Percentiles rank a stretch among this genome's conserved stretches.
Conservation (phyloP, 139 green algal genomes). For the Edaphochlamys debaryana region DNA sequence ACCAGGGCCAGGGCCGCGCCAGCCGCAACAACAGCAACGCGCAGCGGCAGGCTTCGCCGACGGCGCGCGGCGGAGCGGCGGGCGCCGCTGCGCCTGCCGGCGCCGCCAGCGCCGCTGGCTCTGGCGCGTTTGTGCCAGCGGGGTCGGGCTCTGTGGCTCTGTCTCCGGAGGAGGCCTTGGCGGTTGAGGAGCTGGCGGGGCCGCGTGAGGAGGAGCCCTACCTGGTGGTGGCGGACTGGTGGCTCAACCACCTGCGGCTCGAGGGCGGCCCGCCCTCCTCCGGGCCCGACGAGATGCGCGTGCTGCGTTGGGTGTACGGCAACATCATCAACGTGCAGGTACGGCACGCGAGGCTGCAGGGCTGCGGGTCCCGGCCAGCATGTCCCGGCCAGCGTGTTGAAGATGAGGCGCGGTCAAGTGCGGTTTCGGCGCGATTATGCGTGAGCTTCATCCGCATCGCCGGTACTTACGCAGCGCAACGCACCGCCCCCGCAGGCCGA, state of each 20-base stretch:
- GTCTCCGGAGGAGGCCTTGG: neutral
- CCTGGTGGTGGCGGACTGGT: constrained; percentile 67
- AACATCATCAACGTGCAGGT: constrained; percentile 63
- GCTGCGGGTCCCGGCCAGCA: neutral
- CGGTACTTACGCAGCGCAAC: too few relatives aligned
- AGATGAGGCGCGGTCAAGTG: too few relatives aligned
- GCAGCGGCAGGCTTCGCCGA: neutral
- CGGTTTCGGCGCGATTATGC: too few relatives aligned
- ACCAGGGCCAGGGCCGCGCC: neutral
- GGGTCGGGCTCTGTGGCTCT: neutral
- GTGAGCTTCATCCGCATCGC: too few relatives aligned
- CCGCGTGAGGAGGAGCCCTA: constrained; percentile 46
- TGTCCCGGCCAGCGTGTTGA: too few relatives aligned
- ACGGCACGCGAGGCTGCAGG: too few relatives aligned
- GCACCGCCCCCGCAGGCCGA: constrained; percentile 48
- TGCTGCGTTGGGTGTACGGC: constrained; percentile 83
- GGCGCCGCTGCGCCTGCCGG: neutral
- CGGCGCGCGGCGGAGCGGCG: neutral
- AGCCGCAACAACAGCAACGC: neutral
- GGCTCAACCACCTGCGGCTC: constrained; percentile 52
- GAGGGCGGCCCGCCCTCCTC: neutral
- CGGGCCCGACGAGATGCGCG: constrained; percentile 14
- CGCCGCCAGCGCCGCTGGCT: neutral
- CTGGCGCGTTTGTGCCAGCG: too few relatives aligned
- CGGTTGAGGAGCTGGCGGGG: constrained; percentile 18